Base-by-base conservation (phyloP, 441 rosid genomes). In the Arabidopsis hybrid region DNA sequence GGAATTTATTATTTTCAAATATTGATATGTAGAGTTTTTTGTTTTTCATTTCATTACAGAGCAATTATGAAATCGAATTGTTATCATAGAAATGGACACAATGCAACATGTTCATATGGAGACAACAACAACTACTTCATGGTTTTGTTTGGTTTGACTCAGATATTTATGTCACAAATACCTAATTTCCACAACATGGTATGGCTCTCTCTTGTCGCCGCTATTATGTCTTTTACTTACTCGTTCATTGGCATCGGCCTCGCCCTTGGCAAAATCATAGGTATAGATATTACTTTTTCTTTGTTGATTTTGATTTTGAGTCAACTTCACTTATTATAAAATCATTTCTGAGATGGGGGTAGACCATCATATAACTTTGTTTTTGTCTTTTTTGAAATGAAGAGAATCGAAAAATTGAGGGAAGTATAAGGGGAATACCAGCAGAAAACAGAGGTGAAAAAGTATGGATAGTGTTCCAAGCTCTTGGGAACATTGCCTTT, bases 401-500 rank as follows among this genome's bases (percentile, higher is more conserved):
- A 92, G 95, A 78, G 71, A 85, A 90, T 46, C 83, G 83, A 56
- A 36, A 34, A 49, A 81, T 92, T 7, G 63, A 81, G 56, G 98
- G 98, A 66, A 84, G 88, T 63, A 58, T 88, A 26, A 70, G 32
- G 0, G 97, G 97, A 76, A 91, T 80, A 12, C 83, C 91, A 5
- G 73, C 91, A 49, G 57, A 83, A 46, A 81, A 51, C 57, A 12
- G 46, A 21, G 85, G 80, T 43, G 83, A 81, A 56, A 93, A 91
- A 74, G 32, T 88, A 32, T 84, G 83, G 85, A 36, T 85, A 69
- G 71, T 72, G 64, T 87, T 88, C 74, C 85, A 88, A 77, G 95
- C 90, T 12, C 81, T 93, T 9, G 93, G 90, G 60, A 89, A 93
- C 83, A 83, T 93, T 73, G 97, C 96, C 35, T 89, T 87, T 79